These are phyloP conservation scores for Fusarium dimerum DNA, from an alignment of 2,329 filamentous ascomycete genomes.

Conservation along the genomic window DNA sequence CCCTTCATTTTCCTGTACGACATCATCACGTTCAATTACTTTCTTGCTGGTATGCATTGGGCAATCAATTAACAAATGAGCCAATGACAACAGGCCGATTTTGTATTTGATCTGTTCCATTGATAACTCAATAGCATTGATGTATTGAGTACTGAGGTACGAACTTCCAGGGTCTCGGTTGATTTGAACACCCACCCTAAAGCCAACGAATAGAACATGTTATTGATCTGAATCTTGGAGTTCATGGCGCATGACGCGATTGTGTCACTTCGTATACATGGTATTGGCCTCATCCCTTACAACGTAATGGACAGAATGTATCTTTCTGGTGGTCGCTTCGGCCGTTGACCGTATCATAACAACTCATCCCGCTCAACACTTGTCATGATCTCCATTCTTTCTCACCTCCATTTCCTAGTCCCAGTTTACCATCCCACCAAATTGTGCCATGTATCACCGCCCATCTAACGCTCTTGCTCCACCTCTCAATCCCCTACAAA, in stretches of 20 bases:
- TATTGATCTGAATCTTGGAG: neutral
- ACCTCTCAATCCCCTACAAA: conserved; percentile 25
- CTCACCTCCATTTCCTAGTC: neutral
- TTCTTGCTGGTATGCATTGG: too few relatives aligned
- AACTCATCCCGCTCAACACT: neutral
- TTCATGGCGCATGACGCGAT: neutral
- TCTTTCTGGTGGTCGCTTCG: neutral
- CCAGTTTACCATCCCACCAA: conserved; percentile 3
- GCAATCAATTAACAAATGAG: too few relatives aligned
- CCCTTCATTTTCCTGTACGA: neutral
- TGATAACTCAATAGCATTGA: neutral
- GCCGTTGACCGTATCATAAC: neutral
- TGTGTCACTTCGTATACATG: too few relatives aligned
- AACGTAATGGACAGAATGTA: neutral
- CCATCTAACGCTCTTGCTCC: conserved; percentile 15
- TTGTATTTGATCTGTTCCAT: too few relatives aligned
- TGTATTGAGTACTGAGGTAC: neutral
- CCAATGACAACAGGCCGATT: too few relatives aligned
- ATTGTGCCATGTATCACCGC: conserved; percentile 29
- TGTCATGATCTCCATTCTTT: neutral
- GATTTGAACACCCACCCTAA: neutral
- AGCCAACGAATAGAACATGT: neutral
- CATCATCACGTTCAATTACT: neutral
- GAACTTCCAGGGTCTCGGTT: neutral
- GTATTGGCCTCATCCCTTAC: too few relatives aligned